phyloP scores from a whole-genome alignment of 1,284 basidiomycete genomes.

The Ustilago nuda region DNA sequence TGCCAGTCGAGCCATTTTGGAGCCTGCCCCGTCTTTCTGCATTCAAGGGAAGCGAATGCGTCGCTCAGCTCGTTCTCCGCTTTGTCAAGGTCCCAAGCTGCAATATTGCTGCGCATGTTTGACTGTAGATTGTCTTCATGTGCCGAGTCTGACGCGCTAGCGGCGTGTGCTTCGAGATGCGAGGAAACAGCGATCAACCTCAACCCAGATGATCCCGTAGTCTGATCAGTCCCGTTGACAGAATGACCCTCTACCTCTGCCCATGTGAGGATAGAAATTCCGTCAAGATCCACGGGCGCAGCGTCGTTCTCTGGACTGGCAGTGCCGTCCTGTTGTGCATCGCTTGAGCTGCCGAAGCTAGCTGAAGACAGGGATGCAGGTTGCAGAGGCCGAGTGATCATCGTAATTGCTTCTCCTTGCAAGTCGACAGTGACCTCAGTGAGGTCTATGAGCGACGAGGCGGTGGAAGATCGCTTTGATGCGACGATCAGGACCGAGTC shows the following conservation, averaged over 20 bases:
- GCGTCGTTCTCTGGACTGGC: neutral
- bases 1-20: constrained; percentile 45
- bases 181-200: constrained; percentile 30
- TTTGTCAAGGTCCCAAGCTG: constrained; percentile 35
- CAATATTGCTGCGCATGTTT: constrained; percentile 30
- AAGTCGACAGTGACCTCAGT: constrained; percentile 41
- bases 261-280: constrained; percentile 25
- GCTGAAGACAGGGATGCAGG: constrained; percentile 19
- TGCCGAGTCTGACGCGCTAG: neutral
- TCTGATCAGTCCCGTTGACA: neutral
- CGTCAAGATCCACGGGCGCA: neutral
- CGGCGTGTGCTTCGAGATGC: neutral
- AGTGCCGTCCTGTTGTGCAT: neutral
- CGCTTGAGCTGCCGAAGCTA: neutral
- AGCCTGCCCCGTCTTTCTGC: constrained; percentile 37
- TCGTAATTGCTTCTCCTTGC: constrained; percentile 24
- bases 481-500: constrained; percentile 36
- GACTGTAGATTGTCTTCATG: neutral
- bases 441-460: constrained; percentile 24
- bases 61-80: constrained; percentile 43
- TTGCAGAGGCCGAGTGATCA: constrained; percentile 47
- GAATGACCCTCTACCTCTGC: constrained; percentile 19
- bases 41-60: constrained; percentile 47
- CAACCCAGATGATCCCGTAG: constrained; percentile 12
- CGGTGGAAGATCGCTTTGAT: constrained; percentile 16